These are phyloP conservation scores for Candida pseudofarinosa DNA, from an alignment of 805 yeast species.

Conservation along the genomic window DNA sequence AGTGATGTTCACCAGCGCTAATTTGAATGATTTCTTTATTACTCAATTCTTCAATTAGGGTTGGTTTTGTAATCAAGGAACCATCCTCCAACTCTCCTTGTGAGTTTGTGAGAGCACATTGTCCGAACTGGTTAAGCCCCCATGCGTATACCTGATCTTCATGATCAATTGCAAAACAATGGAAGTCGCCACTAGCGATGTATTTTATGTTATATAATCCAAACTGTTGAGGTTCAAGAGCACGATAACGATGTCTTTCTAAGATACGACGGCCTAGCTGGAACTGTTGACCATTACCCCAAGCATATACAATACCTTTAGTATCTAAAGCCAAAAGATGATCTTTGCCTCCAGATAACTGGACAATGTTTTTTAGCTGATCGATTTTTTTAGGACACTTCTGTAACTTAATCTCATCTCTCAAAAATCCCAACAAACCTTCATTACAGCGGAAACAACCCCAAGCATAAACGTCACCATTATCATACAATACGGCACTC, in stretches of 20 bases:
- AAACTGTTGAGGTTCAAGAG: constrained; percentile 77
- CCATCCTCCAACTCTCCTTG: constrained; percentile 80
- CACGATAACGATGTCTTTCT: constrained; percentile 71
- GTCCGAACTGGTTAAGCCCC: constrained; percentile 98
- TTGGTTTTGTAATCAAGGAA: constrained; percentile 73
- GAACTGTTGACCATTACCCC: constrained; percentile 96
- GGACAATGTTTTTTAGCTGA: constrained; percentile 65
- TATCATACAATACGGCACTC: constrained; percentile 71
- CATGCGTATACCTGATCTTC: constrained; percentile 74
- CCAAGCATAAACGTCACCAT: constrained; percentile 95
- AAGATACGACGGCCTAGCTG: constrained; percentile 85
- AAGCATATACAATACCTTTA: constrained; percentile 84
- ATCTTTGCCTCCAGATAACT: constrained; percentile 89
- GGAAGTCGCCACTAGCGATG: constrained; percentile 92
- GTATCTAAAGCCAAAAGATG: constrained; percentile 81
- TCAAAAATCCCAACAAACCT: constrained; percentile 81
- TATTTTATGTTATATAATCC: constrained; percentile 75
- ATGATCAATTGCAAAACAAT: constrained; percentile 83
- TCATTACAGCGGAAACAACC: constrained; percentile 95
- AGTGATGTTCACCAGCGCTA: constrained; percentile 94
- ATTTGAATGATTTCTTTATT: constrained; percentile 55
- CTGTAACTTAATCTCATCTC: constrained; percentile 56
- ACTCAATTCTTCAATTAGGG: constrained; percentile 60
- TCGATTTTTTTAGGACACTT: constrained; percentile 59
- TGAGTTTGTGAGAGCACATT: constrained; percentile 68